Percentiles rank a stretch among this genome's conserved stretches.
Conservation (phyloP, 1,139 yeast genomes). For the Candida labiduridarum region DNA sequence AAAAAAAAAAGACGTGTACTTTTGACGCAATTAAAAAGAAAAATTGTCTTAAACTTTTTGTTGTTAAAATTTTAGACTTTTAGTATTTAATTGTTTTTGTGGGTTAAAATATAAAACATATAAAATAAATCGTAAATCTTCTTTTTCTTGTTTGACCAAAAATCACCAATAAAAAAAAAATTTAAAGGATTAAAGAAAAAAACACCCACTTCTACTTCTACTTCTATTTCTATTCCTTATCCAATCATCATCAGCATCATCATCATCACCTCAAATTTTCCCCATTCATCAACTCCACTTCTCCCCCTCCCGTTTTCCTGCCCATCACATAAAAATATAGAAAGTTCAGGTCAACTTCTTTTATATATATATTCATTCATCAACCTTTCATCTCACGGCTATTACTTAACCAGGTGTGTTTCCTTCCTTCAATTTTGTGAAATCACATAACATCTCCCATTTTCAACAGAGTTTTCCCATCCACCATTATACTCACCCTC, state of each 20-base stretch:
- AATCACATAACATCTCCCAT: not conserved
- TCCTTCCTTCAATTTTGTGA: not conserved
- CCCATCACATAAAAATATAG: no score
- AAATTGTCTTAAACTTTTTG: not conserved
- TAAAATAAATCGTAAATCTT: slow-evolving; percentile 3
- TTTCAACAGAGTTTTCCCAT: not conserved
- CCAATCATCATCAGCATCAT: no score
- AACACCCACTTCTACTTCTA: not conserved
- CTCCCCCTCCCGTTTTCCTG: no score
- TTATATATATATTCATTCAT: no score
- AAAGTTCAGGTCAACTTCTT: no score
- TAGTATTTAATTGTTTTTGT: not conserved
- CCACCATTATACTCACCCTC: not conserved
- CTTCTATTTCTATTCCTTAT: not conserved
- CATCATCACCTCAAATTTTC: no score
- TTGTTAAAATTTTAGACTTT: no score
- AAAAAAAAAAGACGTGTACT: not conserved
- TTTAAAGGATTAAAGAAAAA: not conserved
- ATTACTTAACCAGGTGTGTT: not conserved
- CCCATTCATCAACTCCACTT: no score
- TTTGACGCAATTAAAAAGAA: not conserved
- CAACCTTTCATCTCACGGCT: no score
- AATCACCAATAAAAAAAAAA: not conserved
- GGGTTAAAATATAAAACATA: not conserved
- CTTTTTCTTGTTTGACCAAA: not conserved